Evolutionary conservation across 2,329 filamentous ascomycete genomes (phyloP).

Genomic region (Orbilia brochopaga): DNA sequence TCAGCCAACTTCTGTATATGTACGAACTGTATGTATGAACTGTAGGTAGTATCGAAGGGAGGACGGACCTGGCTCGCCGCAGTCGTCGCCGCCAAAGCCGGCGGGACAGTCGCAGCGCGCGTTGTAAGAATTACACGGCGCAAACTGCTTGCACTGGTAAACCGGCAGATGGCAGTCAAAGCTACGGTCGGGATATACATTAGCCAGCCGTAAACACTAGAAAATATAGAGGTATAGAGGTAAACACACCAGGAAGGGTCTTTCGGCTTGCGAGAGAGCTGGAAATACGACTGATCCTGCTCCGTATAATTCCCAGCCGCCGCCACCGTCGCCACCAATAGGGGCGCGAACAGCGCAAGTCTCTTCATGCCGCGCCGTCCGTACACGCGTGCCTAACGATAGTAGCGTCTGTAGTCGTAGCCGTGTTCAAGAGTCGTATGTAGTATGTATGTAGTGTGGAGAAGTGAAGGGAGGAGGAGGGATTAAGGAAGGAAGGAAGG

Average conservation of each 20-base stretch:
- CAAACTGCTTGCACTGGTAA: constrained; percentile 89
- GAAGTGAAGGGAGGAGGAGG: not conserved
- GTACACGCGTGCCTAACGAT: constrained; percentile 39
- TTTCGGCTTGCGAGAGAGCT: constrained; percentile 68
- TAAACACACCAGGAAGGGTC: constrained; percentile 74
- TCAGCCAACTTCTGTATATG: no score
- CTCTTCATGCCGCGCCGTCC: constrained; percentile 59
- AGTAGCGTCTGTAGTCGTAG: no score
- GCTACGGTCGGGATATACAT: constrained; percentile 66
- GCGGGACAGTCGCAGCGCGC: constrained; percentile 91
- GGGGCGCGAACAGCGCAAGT: constrained; percentile 54
- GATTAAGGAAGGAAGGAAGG: not conserved
- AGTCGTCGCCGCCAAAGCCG: constrained; percentile 94
- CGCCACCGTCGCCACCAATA: constrained; percentile 20
- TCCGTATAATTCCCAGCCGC: constrained; percentile 64
- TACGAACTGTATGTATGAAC: no score
- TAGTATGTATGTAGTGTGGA: not conserved
- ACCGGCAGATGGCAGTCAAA: constrained; percentile 98
- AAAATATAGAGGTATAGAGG: not conserved
- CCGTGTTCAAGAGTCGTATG: no score
- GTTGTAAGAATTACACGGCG: constrained; percentile 83
- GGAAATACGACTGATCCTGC: constrained; percentile 66
- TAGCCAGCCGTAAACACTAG: no score
- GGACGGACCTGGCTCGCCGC: constrained; percentile 75
- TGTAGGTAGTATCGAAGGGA: constrained; percentile 57